A percentile compares a stretch with the other conserved stretches of the same genome.
phyloP scores from a whole-genome alignment of 106 monocot species.

The Allium sativum region DNA sequence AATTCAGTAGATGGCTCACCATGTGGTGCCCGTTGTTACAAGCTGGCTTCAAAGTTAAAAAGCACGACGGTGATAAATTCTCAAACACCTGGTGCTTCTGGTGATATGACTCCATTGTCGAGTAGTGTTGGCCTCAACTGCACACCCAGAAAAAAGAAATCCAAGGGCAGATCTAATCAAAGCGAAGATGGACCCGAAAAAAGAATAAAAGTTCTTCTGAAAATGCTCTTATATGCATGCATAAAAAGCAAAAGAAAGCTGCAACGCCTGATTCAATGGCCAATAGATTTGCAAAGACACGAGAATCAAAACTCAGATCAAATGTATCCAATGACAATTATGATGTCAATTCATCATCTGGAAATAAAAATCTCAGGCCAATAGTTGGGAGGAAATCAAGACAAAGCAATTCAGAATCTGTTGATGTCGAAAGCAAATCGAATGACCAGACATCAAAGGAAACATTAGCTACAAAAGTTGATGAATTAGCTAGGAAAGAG shows the following conservation, averaged over 20 bases:
- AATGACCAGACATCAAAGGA: conserved; percentile 27
- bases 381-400: conserved; percentile 26
- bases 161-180: conserved; percentile 28
- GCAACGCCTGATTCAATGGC: conserved; percentile 42
- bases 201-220: conserved; percentile 87
- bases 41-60: conserved; percentile 51
- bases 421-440: too few relatives aligned
- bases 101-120: conserved; percentile 37
- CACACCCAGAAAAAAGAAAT: conserved; percentile 38
- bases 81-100: conserved; percentile 18
- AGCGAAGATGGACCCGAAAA: conserved; percentile 68
- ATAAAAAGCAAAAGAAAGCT: conserved; percentile 61
- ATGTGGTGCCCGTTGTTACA: conserved; percentile 62
- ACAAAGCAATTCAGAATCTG: too few relatives aligned
- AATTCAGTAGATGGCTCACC: conserved; percentile 57
- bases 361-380: conserved; percentile 20
- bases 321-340: conserved; percentile 36
- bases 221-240: conserved; percentile 67
- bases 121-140: conserved; percentile 21
- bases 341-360: conserved; percentile 36
- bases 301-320: conserved; percentile 58
- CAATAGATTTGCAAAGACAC: conserved; percentile 27
- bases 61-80: conserved; percentile 20
- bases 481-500: conserved; percentile 56
- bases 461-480: conserved; percentile 19